Conservation (phyloP, 345 rosid genomes). For the Reutealis trisperma region DNA sequence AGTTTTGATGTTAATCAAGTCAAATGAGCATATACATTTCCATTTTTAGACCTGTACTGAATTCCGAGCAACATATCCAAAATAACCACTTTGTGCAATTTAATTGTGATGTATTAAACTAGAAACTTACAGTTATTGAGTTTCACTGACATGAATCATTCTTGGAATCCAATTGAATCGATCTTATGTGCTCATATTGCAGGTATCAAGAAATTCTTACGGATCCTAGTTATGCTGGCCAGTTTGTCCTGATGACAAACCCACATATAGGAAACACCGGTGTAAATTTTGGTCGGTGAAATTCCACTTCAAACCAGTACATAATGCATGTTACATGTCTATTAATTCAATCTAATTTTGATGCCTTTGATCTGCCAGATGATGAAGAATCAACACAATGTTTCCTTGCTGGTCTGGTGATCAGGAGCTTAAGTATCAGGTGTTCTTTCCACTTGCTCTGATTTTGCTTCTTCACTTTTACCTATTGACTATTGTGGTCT, state of each 20-base stretch:
- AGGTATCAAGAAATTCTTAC: constrained; percentile 99
- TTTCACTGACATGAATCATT: neutral
- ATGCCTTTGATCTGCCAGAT: constrained; percentile 41
- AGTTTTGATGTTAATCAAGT: neutral
- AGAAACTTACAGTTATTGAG: neutral
- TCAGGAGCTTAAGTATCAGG: constrained; percentile 83
- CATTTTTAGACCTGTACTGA: neutral
- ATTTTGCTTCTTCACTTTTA: neutral
- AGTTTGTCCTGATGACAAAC: constrained; percentile 96
- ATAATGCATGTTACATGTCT: neutral
- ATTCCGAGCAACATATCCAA: neutral
- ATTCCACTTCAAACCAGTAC: neutral
- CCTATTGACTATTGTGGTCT: neutral
- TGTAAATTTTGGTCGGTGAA: constrained; percentile 72
- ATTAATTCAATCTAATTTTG: constrained; percentile 8
- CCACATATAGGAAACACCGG: constrained; percentile 99
- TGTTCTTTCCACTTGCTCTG: constrained; percentile 12
- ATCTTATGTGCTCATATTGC: constrained; percentile 16
- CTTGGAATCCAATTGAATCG: neutral
- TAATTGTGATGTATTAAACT: neutral
- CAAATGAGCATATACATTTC: neutral
- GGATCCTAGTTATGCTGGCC: constrained; percentile 96
- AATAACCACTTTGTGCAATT: neutral
- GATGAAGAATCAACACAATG: constrained; percentile 91
- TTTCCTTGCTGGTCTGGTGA: constrained; percentile 89